These are phyloP conservation scores for Achaetomium macrosporum DNA, from an alignment of 2,329 filamentous ascomycete genomes.

Conservation along the genomic window DNA sequence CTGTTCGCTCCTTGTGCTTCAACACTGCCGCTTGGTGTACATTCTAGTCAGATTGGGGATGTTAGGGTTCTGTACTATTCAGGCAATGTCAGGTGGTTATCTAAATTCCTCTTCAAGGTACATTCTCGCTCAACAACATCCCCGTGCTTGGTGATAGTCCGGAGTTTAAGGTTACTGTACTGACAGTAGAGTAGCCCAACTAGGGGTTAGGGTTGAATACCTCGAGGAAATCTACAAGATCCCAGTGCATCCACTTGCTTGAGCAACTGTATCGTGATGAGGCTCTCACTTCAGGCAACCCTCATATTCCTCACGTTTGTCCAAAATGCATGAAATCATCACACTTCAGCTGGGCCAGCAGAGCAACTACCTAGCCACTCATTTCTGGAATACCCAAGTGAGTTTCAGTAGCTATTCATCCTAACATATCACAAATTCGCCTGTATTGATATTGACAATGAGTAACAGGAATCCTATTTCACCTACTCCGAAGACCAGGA, in stretches of 20 bases:
- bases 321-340: constrained; percentile 83
- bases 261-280: background rate
- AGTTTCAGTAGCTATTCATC: no score
- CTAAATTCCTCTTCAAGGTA: no score
- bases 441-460: background rate
- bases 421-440: background rate
- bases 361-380: constrained; percentile 87
- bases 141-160: no score
- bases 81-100: no score
- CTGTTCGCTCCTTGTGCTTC: constrained; percentile 1
- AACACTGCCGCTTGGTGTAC: background rate
- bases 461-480: constrained; percentile 83
- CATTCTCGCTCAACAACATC: no score
- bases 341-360: constrained; percentile 89
- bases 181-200: no score
- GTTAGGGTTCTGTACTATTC: no score
- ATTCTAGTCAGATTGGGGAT: no score
- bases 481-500: constrained; percentile 68
- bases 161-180: no score
- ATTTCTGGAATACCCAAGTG: constrained; percentile 96
- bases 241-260: background rate
- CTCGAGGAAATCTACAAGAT: background rate
- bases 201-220: constrained; percentile 9
- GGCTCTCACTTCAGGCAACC: no score
- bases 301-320: background rate